Percentiles rank a stretch among this genome's conserved stretches.
phyloP scores from a whole-genome alignment of 768 basidiomycete genomes.

The Amanita rubescens region DNA sequence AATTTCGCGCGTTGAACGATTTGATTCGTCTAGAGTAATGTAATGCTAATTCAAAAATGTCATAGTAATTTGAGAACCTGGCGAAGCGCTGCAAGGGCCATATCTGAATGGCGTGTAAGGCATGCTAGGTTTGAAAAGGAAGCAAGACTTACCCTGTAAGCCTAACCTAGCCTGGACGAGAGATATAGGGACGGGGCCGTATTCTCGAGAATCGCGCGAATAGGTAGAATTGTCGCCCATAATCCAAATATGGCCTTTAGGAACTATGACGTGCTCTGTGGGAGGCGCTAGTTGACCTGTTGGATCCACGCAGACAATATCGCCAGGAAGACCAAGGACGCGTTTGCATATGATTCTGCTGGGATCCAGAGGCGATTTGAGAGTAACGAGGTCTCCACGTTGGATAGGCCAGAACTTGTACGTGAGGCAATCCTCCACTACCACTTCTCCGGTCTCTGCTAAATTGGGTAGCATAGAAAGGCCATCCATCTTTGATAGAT shows the following conservation, averaged over 20 bases:
- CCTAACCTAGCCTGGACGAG: constrained; percentile 63
- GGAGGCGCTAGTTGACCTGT: constrained; percentile 57
- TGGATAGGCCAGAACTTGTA: constrained; percentile 45
- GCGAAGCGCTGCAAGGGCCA: constrained; percentile 34
- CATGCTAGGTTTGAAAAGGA: not conserved
- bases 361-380: constrained; percentile 65
- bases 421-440: constrained; percentile 56
- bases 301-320: constrained; percentile 84
- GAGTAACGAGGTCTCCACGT: constrained; percentile 74
- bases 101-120: constrained; percentile 24
- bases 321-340: constrained; percentile 84
- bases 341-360: constrained; percentile 76
- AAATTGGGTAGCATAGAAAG: constrained; percentile 82
- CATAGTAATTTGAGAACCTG: constrained; percentile 35
- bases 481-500: constrained; percentile 48
- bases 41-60: constrained; percentile 27
- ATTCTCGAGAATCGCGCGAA: constrained; percentile 85
- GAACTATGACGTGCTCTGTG: constrained; percentile 69
- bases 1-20: constrained; percentile 48
- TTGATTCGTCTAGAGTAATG: not conserved
- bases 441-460: constrained; percentile 46
- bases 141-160: constrained; percentile 47
- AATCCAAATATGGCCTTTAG: constrained; percentile 86
- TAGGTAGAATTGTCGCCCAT: constrained; percentile 79
- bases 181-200: constrained; percentile 85